phyloP scores from a whole-genome alignment of 441 rosid genomes.

The Populus tomentosa region DNA sequence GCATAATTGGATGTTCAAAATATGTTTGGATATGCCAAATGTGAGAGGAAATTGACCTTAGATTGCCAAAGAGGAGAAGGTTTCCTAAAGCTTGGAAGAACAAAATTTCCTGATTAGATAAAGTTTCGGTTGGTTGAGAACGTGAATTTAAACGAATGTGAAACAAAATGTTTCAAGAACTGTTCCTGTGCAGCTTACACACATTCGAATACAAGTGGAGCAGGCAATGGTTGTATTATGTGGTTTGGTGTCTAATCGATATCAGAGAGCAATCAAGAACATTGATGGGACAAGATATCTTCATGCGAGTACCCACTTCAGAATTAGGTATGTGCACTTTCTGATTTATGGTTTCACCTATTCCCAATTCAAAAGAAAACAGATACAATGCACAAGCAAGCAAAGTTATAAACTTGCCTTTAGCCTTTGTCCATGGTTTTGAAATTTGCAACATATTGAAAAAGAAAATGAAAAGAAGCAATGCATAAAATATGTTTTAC shows the following conservation, averaged over 20 bases:
- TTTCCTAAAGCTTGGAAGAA: neutral
- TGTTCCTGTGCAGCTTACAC: slow-evolving; percentile 31
- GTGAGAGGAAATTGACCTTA: slow-evolving; percentile 10
- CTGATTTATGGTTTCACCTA: too few species aligned
- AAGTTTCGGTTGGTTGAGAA: neutral
- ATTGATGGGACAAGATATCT: too few species aligned
- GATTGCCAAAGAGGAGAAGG: slow-evolving; percentile 11
- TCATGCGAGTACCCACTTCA: neutral
- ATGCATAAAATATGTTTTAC: too few species aligned
- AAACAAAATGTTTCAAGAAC: slow-evolving; percentile 18
- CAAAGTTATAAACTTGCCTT: too few species aligned
- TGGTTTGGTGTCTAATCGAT: slow-evolving; percentile 24
- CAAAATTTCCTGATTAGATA: slow-evolving; percentile 21
- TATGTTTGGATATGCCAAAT: slow-evolving; percentile 16
- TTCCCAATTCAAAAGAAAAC: too few species aligned
- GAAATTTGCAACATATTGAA: too few species aligned
- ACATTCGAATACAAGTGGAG: slow-evolving; percentile 7
- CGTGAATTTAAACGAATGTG: slow-evolving; percentile 21
- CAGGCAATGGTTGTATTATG: slow-evolving; percentile 27
- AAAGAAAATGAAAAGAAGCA: too few species aligned
- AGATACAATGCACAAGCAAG: too few species aligned
- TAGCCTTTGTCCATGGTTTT: too few species aligned
- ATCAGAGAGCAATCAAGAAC: too few species aligned
- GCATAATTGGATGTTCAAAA: neutral
- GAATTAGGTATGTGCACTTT: neutral